Evolutionary conservation across 441 rosid genomes (phyloP).

Genomic region (Populus hybrid): DNA sequence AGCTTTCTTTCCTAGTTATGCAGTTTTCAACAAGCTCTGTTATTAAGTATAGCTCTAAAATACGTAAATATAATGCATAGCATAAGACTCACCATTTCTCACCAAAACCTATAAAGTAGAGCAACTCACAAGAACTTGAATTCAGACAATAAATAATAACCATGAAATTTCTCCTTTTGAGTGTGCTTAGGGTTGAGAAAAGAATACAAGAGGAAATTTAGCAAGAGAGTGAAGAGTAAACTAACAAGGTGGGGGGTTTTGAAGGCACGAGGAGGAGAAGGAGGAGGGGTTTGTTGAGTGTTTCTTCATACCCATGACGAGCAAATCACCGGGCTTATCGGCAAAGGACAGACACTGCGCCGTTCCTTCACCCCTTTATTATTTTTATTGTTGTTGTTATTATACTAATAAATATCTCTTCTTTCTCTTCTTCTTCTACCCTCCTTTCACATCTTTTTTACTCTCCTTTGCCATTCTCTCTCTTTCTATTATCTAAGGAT

Average conservation of each 20-base stretch:
- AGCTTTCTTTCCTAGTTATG: not conserved
- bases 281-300: not conserved
- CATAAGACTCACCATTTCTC: not conserved
- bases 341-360: slow-evolving; percentile 50
- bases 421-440: not conserved
- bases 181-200: not conserved
- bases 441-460: not conserved
- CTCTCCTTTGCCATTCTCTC: not conserved
- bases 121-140: slow-evolving; percentile 8
- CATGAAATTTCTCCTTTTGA: not conserved
- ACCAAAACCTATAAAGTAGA: not conserved
- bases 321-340: slow-evolving; percentile 56
- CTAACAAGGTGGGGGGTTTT: not conserved
- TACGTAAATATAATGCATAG: not conserved
- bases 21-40: not conserved
- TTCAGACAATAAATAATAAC: not conserved
- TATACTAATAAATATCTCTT: not conserved
- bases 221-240: not conserved
- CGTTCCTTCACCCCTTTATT: slow-evolving; percentile 23
- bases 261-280: not conserved
- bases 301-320: slow-evolving; percentile 33
- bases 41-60: not conserved
- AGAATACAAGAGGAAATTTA: not conserved
- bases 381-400: not conserved
- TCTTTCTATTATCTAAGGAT: not conserved